A percentile compares a stretch with the other conserved stretches of the same genome.
These are phyloP conservation scores for Phytopythium litorale DNA, from an alignment of 352 stramenopile genomes.

Conservation along the genomic window DNA sequence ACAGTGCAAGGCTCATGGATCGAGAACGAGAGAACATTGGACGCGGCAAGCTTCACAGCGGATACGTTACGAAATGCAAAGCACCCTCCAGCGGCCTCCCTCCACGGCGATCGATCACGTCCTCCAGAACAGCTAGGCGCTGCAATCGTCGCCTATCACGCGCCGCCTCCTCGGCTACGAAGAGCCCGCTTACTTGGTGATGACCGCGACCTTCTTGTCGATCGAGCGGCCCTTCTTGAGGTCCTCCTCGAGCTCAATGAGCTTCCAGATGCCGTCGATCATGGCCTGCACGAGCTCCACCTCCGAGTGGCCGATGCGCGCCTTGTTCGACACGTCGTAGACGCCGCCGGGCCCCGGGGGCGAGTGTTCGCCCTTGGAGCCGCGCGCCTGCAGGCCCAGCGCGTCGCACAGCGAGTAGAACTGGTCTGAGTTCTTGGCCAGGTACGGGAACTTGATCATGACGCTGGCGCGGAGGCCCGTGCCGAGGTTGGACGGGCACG, in stretches of 20 bases:
- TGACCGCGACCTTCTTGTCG: slow-evolving; percentile 49
- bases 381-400: slow-evolving; percentile 52
- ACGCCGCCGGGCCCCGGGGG: slow-evolving; percentile 63
- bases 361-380: slow-evolving; percentile 61
- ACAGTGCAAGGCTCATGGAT: too few relatives aligned
- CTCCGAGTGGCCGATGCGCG: slow-evolving; percentile 84
- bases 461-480: slow-evolving; percentile 58
- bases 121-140: too few relatives aligned
- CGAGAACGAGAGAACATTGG: too few relatives aligned
- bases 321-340: slow-evolving; percentile 90
- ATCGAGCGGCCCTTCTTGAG: slow-evolving; percentile 78
- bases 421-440: slow-evolving; percentile 49
- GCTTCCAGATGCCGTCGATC: slow-evolving; percentile 87
- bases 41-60: too few relatives aligned
- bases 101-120: too few relatives aligned
- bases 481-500: slow-evolving; percentile 67
- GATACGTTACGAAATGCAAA: too few relatives aligned
- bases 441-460: slow-evolving; percentile 69
- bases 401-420: slow-evolving; percentile 68
- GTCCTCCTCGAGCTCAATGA: slow-evolving; percentile 90
- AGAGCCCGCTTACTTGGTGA: slow-evolving; percentile 28
- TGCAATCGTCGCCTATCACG: too few relatives aligned
- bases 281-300: slow-evolving; percentile 92
- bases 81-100: too few relatives aligned
- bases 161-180: too few relatives aligned